phyloP scores from a whole-genome alignment of 495 filamentous ascomycete genomes.

The Lentithecium fluviatile region DNA sequence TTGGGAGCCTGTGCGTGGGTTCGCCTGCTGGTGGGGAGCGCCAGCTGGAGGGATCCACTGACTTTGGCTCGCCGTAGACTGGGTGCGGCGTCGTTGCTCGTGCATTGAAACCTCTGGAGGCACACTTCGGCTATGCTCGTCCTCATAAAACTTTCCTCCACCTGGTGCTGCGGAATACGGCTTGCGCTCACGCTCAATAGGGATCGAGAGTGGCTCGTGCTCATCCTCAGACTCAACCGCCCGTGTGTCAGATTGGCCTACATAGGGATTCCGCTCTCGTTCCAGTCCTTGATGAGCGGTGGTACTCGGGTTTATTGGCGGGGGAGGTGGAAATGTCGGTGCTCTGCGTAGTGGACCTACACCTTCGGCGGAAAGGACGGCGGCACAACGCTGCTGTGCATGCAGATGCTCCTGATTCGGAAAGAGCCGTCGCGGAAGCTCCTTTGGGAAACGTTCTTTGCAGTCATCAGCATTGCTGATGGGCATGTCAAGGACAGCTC shows the following conservation, averaged over 20 bases:
- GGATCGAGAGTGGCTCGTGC: slow-evolving; percentile 47
- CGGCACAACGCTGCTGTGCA: slow-evolving; percentile 40
- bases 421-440: slow-evolving; percentile 71
- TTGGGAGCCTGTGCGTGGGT: slow-evolving; percentile 30
- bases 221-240: slow-evolving; percentile 48
- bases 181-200: slow-evolving; percentile 63
- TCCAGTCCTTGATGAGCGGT: slow-evolving; percentile 42
- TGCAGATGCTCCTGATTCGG: slow-evolving; percentile 48
- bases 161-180: slow-evolving; percentile 59
- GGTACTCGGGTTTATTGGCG: slow-evolving; percentile 20
- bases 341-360: slow-evolving; percentile 29
- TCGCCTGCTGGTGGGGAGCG: slow-evolving; percentile 5
- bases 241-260: slow-evolving; percentile 41
- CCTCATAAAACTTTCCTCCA: slow-evolving; percentile 56
- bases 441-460: slow-evolving; percentile 74
- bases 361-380: slow-evolving; percentile 36
- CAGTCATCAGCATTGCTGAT: slow-evolving; percentile 71
- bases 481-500: slow-evolving; percentile 70
- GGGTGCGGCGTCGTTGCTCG: slow-evolving; percentile 18
- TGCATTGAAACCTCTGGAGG: slow-evolving; percentile 19
- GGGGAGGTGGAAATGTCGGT: slow-evolving; percentile 36
- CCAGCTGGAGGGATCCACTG: slow-evolving; percentile 16
- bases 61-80: slow-evolving; percentile 28
- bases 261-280: slow-evolving; percentile 54
- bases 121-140: slow-evolving; percentile 34